Evolutionary conservation across 441 rosid species (phyloP).

Genomic region (Erodium chrysanthum): DNA sequence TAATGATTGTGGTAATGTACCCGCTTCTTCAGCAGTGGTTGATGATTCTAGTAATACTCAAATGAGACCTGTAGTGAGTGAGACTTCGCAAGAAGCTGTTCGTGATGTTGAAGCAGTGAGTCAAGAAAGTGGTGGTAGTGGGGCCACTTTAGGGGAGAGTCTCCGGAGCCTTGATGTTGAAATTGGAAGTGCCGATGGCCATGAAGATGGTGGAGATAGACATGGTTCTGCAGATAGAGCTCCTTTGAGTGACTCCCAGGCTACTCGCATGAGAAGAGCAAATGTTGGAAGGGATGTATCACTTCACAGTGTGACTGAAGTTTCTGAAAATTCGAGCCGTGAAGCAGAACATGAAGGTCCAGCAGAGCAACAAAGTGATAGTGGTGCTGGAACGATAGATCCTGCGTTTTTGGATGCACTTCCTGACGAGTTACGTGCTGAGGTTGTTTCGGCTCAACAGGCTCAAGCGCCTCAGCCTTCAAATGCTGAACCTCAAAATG

Average conservation of each 20-base stretch:
- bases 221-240: conserved; percentile 68
- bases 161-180: conserved; percentile 98
- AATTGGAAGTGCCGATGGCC: conserved; percentile 99
- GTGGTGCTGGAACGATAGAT: conserved; percentile 73
- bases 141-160: conserved; percentile 97
- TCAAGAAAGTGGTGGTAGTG: conserved; percentile 97
- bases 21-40: conserved; percentile 32
- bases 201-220: conserved; percentile 93
- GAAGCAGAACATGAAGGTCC: conserved; percentile 82
- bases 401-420: conserved; percentile 98
- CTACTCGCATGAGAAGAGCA: conserved; percentile 59
- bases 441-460: conserved; percentile 92
- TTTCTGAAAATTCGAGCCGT: conserved; percentile 77
- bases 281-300: conserved; percentile 73
- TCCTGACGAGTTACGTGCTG: conserved; percentile 95
- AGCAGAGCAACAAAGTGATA: conserved; percentile 62
- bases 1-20: conserved; percentile 36
- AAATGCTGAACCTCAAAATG: conserved; percentile 53
- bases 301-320: conserved; percentile 89
- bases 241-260: conserved; percentile 42
- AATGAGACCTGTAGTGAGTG: conserved; percentile 36
- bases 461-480: conserved; percentile 84
- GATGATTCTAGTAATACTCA: conserved; percentile 45
- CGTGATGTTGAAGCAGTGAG: conserved; percentile 98
- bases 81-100: conserved; percentile 43